Evolutionary conservation across 2,329 filamentous ascomycete species (phyloP).

Genomic region (Diaporthe velutina): DNA sequence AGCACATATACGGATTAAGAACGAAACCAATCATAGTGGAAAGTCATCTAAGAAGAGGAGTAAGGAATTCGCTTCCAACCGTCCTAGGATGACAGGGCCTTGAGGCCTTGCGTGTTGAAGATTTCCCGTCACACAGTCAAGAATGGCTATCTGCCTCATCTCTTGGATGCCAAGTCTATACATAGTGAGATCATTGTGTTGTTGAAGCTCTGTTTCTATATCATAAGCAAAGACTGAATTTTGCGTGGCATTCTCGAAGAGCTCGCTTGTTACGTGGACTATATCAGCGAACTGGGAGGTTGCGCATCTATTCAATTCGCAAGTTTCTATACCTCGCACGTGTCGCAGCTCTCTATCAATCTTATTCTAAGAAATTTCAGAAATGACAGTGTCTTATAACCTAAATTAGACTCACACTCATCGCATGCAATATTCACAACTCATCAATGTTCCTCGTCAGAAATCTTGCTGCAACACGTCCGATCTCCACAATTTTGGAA

Average conservation of each 20-base stretch:
- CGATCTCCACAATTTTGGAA: neutral
- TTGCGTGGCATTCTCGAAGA: too few species aligned
- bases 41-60: too few species aligned
- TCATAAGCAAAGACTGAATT: neutral
- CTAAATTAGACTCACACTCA: neutral
- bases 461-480: neutral
- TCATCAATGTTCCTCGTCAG: neutral
- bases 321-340: neutral
- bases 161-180: too few species aligned
- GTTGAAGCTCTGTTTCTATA: too few species aligned
- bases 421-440: neutral
- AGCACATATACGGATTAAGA: too few species aligned
- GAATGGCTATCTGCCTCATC: too few species aligned
- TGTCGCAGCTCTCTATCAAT: neutral
- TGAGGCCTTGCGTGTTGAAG: too few species aligned
- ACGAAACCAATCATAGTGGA: too few species aligned
- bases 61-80: too few species aligned
- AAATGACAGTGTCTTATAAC: neutral
- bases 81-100: too few species aligned
- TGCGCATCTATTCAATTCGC: neutral
- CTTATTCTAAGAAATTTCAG: neutral
- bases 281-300: neutral
- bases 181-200: too few species aligned
- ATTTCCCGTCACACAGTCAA: too few species aligned
- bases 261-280: neutral